phyloP scores from a whole-genome alignment of 192 early-diverging fungal genomes.

The Coemansia sp. region DNA sequence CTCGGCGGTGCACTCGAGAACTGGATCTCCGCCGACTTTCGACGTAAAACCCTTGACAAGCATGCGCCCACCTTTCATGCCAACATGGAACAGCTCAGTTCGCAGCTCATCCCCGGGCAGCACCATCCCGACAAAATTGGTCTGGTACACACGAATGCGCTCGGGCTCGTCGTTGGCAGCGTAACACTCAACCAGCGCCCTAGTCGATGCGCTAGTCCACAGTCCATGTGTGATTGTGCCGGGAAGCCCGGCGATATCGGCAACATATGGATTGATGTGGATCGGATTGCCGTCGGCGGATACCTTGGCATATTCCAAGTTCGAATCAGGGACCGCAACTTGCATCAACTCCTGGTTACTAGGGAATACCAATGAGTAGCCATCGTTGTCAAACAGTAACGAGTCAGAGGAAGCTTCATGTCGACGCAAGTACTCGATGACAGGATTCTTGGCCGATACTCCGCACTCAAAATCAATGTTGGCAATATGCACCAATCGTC shows the following conservation, averaged over 20 bases:
- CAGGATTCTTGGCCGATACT: slow-evolving; percentile 72
- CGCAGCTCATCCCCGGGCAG: slow-evolving; percentile 80
- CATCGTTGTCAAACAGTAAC: slow-evolving; percentile 73
- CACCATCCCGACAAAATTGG: slow-evolving; percentile 89
- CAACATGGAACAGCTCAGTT: slow-evolving; percentile 83
- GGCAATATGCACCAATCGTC: slow-evolving; percentile 70
- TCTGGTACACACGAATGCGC: slow-evolving; percentile 76
- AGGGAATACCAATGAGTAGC: slow-evolving; percentile 25
- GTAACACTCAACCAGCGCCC: slow-evolving; percentile 86
- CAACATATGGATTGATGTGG: slow-evolving; percentile 92
- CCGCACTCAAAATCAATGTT: slow-evolving; percentile 71
- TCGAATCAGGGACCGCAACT: slow-evolving; percentile 64
- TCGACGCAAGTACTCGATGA: slow-evolving; percentile 80
- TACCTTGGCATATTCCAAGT: slow-evolving; percentile 75
- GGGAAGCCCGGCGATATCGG: slow-evolving; percentile 81
- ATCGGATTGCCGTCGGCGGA: slow-evolving; percentile 90
- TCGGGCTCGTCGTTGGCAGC: slow-evolving; percentile 86
- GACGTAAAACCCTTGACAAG: slow-evolving; percentile 84
- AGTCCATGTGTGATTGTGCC: slow-evolving; percentile 92
- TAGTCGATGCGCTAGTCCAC: slow-evolving; percentile 91
- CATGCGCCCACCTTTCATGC: slow-evolving; percentile 91
- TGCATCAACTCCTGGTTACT: background rate
- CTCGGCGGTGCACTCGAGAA: slow-evolving; percentile 80
- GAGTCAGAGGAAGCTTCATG: slow-evolving; percentile 67
- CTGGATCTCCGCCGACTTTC: slow-evolving; percentile 66